These are phyloP conservation scores for Pulchroboletus neoregius DNA, from an alignment of 1,284 basidiomycete genomes.

Conservation along the genomic window DNA sequence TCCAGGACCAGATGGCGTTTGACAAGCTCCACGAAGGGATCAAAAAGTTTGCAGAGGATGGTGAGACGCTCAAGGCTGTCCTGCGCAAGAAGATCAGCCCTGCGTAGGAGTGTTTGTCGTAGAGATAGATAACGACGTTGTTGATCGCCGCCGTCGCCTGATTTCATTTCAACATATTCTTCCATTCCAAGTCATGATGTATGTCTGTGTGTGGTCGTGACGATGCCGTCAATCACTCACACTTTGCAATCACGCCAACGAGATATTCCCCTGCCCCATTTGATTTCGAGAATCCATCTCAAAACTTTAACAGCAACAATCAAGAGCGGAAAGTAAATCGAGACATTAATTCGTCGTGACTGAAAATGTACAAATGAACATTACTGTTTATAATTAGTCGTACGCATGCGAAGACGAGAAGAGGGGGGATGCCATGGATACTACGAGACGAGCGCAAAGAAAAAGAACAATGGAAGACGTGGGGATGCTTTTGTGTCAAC, in stretches of 20 bases:
- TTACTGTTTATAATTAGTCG: background rate
- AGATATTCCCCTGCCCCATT: no score
- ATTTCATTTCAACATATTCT: no score
- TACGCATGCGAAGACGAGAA: background rate
- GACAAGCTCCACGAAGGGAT: conserved; percentile 98
- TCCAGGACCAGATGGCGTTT: conserved; percentile 92
- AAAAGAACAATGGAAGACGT: no score
- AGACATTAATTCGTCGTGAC: background rate
- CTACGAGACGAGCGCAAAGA: background rate
- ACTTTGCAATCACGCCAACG: no score
- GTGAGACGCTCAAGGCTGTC: conserved; percentile 81
- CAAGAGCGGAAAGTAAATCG: no score
- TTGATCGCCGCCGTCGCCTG: no score
- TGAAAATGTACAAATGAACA: conserved; percentile 19
- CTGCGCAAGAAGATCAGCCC: conserved; percentile 73
- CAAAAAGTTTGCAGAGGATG: conserved; percentile 95
- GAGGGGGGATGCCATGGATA: background rate
- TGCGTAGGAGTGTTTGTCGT: conserved; percentile 6
- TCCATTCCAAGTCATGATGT: no score
- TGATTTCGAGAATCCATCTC: no score
- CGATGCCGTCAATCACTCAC: no score
- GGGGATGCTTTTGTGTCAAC: background rate
- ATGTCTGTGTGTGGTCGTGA: no score
- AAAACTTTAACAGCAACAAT: no score
- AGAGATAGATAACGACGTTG: no score